These are phyloP conservation scores for Fraxinus latifolia DNA, from an alignment of 305 asterid genomes.

Conservation along the genomic window DNA sequence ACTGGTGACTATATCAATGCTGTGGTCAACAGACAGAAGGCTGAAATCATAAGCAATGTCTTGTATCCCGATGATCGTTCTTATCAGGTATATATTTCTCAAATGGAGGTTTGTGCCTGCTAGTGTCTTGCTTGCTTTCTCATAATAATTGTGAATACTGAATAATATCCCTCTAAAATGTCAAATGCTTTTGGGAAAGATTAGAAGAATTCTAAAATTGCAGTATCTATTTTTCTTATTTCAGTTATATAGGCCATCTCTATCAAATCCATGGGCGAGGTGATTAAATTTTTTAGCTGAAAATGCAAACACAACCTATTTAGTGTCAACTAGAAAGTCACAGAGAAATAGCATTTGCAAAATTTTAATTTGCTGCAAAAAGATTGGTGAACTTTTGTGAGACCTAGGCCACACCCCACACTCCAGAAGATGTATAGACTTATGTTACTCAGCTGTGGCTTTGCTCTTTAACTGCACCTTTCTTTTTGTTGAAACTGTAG, in stretches of 20 bases:
- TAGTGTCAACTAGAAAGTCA: background rate
- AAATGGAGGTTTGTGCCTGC: background rate
- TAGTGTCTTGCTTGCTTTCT: background rate
- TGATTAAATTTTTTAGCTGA: background rate
- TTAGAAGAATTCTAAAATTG: background rate
- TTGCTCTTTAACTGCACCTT: background rate
- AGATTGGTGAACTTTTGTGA: background rate
- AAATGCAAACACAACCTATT: background rate
- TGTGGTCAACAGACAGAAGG: slow-evolving; percentile 39
- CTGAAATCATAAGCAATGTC: slow-evolving; percentile 41
- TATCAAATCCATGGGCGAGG: background rate
- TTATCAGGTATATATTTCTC: slow-evolving; percentile 31
- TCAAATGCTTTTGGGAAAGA: background rate
- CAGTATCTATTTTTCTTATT: background rate
- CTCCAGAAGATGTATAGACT: background rate
- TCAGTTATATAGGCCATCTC: background rate
- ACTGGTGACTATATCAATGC: slow-evolving; percentile 44
- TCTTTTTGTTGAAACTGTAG: background rate
- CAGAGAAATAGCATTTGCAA: background rate
- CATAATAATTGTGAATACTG: background rate
- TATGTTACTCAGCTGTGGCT: background rate
- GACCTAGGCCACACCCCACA: background rate
- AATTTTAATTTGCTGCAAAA: background rate
- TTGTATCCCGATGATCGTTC: slow-evolving; percentile 47
- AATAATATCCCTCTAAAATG: background rate